Evolutionary conservation across 768 basidiomycete genomes (phyloP), one percentile per base, ranked within the genome.

Genomic region (Kwoniella shandongensis): DNA sequence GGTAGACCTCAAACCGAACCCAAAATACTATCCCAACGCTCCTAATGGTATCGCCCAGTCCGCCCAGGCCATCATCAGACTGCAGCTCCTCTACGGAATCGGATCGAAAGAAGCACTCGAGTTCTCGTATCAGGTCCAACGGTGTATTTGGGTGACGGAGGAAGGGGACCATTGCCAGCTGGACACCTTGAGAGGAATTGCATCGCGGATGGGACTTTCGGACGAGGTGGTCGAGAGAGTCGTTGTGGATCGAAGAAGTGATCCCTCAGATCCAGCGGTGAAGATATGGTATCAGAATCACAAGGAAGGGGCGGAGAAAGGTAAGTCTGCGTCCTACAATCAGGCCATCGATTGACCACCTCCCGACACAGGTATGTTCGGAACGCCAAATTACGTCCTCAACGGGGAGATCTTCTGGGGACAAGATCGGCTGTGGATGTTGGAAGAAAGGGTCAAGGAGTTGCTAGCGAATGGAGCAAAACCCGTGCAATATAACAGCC

Each of bases 341-440:
- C 23, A n/a, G 27, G n/a, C 29, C 18, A n/a, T 27, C 20, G 23
- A 26, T 2, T 36, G 25, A 5, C 42, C 45, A 13, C 35, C 39
- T 47, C n/a, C n/a, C n/a, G n/a, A n/a, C n/a, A 25, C 22, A 67
- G 69, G 61, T 22, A 67, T 70, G 29, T 70, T 70, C 42, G 69
- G 69, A 4, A 70, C 69, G 23, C 69, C 69, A 10, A 70, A 63
- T 30, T 70, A 70, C 25, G 61, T 67, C 12, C 49, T 70, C 38
- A 67, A 70, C 36, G 69, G 65, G 12, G 65, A 67, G 63, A 65
- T 70, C 38, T 70, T 65, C 56, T 70, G 69, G 69, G 69, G 69
- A 12, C 69, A 70, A 41, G 69, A 70, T 50, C 30, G 69, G 30
- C 45, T 70, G 25, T 45, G 39, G 15, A 60, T 63, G 20, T 62